A percentile compares a stretch with the other conserved stretches of the same genome.
Conservation (phyloP, 2,329 filamentous ascomycete genomes). For the Scedosporium dehoogii region DNA sequence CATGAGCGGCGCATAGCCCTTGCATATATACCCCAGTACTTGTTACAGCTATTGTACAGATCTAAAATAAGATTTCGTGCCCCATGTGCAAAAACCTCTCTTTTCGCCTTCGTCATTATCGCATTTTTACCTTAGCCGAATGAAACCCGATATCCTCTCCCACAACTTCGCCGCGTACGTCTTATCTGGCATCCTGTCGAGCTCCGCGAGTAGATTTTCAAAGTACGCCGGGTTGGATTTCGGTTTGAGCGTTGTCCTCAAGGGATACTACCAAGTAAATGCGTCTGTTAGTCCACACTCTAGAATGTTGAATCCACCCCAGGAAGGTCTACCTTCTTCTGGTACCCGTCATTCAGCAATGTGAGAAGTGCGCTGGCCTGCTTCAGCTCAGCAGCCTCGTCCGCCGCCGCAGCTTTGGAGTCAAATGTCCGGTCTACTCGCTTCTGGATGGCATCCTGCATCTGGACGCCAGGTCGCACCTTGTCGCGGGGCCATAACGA, state of each 20-base stretch:
- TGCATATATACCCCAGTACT: constrained; percentile 11
- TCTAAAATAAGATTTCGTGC: neutral
- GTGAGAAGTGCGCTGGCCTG: constrained; percentile 52
- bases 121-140: constrained; percentile 40
- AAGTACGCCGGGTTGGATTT: constrained; percentile 57
- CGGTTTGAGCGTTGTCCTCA: constrained; percentile 40
- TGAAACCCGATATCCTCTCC: constrained; percentile 48
- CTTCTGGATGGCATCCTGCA: constrained; percentile 43
- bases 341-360: constrained; percentile 50
- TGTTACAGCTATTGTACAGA: constrained; percentile 12
- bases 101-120: neutral
- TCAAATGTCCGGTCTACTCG: constrained; percentile 15
- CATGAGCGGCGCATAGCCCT: constrained; percentile 3
- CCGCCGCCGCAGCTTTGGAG: neutral
- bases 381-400: constrained; percentile 38
- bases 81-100: neutral
- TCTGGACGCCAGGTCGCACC: constrained; percentile 52
- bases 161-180: constrained; percentile 40
- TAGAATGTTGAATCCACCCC: constrained; percentile 7
- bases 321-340: constrained; percentile 32
- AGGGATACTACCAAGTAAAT: constrained; percentile 1
- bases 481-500: constrained; percentile 54
- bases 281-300: constrained; percentile 11
- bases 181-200: constrained; percentile 52
- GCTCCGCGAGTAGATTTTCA: constrained; percentile 47